Evolutionary conservation across 2,329 filamentous ascomycete genomes (phyloP), one percentile per base, ranked within the genome.

Genomic region (Gyromitra esculenta): DNA sequence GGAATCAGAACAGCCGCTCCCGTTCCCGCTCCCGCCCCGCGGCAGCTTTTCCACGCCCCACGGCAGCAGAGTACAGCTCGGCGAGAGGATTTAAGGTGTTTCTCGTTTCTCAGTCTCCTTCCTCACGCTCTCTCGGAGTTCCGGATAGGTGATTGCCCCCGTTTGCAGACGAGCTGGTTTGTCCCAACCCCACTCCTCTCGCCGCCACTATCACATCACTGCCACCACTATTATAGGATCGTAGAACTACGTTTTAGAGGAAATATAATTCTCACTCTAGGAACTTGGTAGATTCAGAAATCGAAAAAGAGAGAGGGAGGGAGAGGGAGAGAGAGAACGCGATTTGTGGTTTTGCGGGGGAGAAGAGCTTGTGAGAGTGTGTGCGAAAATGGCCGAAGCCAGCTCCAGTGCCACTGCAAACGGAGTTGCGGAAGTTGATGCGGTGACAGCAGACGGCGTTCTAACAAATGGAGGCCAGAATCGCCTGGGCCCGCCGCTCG

Each of bases 141-240:
- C 50, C 39, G 65, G 66, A 66, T 65, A 75, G 72, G 66, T 75
- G 65, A 54, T 59, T 59, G 45, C 62, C 65, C 57, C 72, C 72
- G 50, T 59, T 65, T 43, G 62, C 50, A 35, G 57, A 66, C 64
- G 37, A 39, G 54, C n/a, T 25, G 54, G 54, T 48, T 35, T 37
- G 59, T 69, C 25, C 48, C 35, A 31, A n/a, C 15, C 43, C 41
- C 66, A 21, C 43, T 35, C 68, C 35, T 21, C 48, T 18, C 45
- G 35, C 50, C n/a, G 31, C 11, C 54, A 13, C 48, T 50, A 45
- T 11, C 45, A n/a, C n/a, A 25, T 7, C 54, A 13, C 48, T 41
- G 37, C n/a, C 45, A 39, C 54, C 11, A 31, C 57, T 39, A 31
- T 39, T 35, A 57, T 63, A 75, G 57, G 72, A 43, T 64, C 48